These are phyloP conservation scores for Botrytis galanthina DNA, from an alignment of 2,329 filamentous ascomycete genomes.

Conservation along the genomic window DNA sequence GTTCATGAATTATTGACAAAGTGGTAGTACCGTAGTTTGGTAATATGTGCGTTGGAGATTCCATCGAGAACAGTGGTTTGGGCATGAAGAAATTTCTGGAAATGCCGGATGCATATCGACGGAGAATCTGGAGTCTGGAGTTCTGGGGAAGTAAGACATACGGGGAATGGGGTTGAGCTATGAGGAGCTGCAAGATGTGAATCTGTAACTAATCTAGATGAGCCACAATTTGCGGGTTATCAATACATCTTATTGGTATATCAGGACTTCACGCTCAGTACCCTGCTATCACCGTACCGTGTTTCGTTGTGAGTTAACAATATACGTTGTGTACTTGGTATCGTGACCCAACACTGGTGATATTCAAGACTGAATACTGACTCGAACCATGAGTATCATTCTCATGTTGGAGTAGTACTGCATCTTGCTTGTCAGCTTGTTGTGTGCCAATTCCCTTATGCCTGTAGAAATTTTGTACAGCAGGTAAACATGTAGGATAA, in stretches of 20 bases:
- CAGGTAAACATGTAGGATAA: not conserved
- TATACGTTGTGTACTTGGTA: not conserved
- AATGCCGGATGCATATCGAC: not conserved
- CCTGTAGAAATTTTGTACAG: not conserved
- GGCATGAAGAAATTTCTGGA: not conserved
- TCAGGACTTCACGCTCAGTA: not conserved
- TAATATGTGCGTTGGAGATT: not conserved
- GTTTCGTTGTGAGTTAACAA: not conserved
- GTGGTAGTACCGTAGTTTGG: not conserved
- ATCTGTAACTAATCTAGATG: not conserved
- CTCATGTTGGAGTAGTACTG: not conserved
- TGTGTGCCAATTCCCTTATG: not conserved
- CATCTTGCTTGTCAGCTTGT: not conserved
- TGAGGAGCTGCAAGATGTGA: not conserved
- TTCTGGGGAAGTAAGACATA: conserved; percentile 5
- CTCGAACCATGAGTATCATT: not conserved
- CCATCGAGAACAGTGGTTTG: not conserved
- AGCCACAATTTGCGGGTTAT: not conserved
- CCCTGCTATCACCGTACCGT: not conserved
- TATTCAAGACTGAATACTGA: not conserved
- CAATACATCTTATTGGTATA: not conserved
- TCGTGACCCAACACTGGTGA: not conserved
- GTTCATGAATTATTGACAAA: not conserved
- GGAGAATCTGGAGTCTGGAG: not conserved
- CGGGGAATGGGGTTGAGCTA: not conserved